Conservation (phyloP, 164 flowering plant species). For the Vitis amurensis region DNA sequence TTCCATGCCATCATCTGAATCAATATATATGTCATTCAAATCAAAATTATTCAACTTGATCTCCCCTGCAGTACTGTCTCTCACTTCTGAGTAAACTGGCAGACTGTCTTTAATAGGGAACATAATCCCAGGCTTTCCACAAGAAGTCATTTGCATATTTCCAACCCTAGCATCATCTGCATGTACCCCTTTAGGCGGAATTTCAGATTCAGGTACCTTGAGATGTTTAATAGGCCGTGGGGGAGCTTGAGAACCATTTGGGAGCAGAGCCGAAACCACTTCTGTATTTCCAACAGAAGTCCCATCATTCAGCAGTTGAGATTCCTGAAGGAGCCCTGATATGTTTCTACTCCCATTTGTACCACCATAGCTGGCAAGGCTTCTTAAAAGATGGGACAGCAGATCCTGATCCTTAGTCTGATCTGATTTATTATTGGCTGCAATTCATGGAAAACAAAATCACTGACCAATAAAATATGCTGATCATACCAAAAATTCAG, state of each 20-base stretch:
- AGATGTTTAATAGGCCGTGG: constrained; percentile 9
- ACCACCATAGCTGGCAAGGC: constrained; percentile 41
- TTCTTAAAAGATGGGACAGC: constrained; percentile 57
- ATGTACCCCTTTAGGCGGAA: constrained; percentile 18
- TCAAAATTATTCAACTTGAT: constrained; percentile 56
- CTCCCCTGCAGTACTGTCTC: constrained; percentile 17
- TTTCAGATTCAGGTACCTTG: constrained; percentile 15
- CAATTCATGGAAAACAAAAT: constrained; percentile 19
- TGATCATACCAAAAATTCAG: not conserved
- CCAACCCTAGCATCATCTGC: constrained; percentile 15
- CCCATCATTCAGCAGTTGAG: constrained; percentile 28
- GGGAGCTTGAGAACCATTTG: constrained; percentile 24
- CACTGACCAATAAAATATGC: not conserved
- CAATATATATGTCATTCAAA: constrained; percentile 68
- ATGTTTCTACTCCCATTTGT: constrained; percentile 37
- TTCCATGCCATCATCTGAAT: constrained; percentile 60
- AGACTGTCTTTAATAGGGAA: constrained; percentile 15
- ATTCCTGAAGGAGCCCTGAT: constrained; percentile 33
- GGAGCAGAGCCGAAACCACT: constrained; percentile 21
- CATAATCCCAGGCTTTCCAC: constrained; percentile 11
- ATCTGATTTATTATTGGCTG: constrained; percentile 52
- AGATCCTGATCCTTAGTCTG: constrained; percentile 56
- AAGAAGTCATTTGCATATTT: constrained; percentile 1
- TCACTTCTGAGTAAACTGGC: constrained; percentile 17
- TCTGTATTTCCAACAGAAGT: constrained; percentile 28